Evolutionary conservation across 805 yeast genomes (phyloP), one percentile per base, ranked within the genome.

Genomic region (Yamadazyma nakazawae): DNA sequence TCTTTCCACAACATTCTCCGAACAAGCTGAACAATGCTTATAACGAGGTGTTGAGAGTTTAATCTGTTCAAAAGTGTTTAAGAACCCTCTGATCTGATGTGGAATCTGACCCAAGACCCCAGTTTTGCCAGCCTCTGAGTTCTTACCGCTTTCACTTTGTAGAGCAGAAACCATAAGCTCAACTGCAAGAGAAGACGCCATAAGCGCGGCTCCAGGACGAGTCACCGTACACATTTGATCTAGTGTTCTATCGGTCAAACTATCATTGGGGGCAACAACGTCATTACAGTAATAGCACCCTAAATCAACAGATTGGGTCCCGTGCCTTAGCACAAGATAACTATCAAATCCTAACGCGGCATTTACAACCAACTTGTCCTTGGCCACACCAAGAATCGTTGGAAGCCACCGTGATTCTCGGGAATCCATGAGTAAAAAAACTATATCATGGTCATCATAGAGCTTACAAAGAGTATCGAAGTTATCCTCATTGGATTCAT

Each of bases 191-290:
- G 97, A 81, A 0, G 96, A 79, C 0, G 98, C 97, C 66, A 89
- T 68, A 56, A 86, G 68, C 0, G 99, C 96, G 1, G 86, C 91
- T 0, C 99, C 99, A 0, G 99, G 98, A 35, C 99, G 74, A 0
- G 99, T 94, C 1, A 94, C 99, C 0, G 99, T 94, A 60, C 99
- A 94, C 97, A 94, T 94, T 64, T 94, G 98, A 66, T 94, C 99
- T 47, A 94, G 69, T 0, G 97, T 87, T 43, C 96, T 74, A 58
- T 90, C 96, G 0, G 88, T 75, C n/a, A 88, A 67, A 48, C 96
- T 85, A 61, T 94, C 96, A 2, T 81, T 72, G 0, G 99, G 99
- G 0, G 97, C 98, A 43, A 89, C 89, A 8, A 94, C 91, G 61
- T 94, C 99, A 61, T 89, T 88, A 65, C 99, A 94, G 64, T 85